Percentiles rank a stretch among this genome's conserved stretches.
Conservation (phyloP, 1,284 basidiomycete species). For the Naganishia cerealis region DNA sequence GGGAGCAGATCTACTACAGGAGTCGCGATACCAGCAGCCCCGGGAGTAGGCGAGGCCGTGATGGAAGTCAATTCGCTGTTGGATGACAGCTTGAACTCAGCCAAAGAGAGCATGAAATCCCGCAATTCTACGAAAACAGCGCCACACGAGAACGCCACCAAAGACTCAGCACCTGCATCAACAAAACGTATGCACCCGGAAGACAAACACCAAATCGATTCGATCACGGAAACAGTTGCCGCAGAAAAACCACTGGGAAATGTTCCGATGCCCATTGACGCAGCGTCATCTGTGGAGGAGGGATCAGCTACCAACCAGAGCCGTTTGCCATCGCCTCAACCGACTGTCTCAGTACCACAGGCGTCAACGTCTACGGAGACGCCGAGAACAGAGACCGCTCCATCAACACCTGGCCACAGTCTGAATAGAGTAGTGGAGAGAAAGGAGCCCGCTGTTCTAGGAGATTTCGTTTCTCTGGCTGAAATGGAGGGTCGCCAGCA, state of each 20-base stretch:
- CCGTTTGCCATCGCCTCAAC: neutral
- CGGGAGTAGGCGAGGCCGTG: neutral
- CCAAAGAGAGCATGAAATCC: neutral
- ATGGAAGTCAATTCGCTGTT: neutral
- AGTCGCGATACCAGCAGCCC: neutral
- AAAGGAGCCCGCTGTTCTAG: conserved; percentile 16
- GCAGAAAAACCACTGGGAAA: neutral
- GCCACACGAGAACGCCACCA: neutral
- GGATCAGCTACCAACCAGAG: neutral
- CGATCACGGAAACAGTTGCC: neutral
- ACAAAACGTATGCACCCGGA: neutral
- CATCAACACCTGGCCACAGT: neutral
- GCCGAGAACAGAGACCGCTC: neutral
- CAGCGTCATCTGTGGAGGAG: neutral
- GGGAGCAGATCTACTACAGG: neutral
- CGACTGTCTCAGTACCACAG: neutral
- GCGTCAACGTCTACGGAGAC: neutral
- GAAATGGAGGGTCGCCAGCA: conserved; percentile 26
- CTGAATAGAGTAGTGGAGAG: conserved; percentile 2
- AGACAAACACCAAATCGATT: neutral
- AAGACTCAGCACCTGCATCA: neutral
- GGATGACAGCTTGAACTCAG: neutral
- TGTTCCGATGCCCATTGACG: neutral
- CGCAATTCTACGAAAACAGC: neutral
- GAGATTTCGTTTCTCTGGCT: conserved; percentile 20